Conservation (phyloP, 2,329 filamentous ascomycete genomes). For the Hypoxylon sp. region DNA sequence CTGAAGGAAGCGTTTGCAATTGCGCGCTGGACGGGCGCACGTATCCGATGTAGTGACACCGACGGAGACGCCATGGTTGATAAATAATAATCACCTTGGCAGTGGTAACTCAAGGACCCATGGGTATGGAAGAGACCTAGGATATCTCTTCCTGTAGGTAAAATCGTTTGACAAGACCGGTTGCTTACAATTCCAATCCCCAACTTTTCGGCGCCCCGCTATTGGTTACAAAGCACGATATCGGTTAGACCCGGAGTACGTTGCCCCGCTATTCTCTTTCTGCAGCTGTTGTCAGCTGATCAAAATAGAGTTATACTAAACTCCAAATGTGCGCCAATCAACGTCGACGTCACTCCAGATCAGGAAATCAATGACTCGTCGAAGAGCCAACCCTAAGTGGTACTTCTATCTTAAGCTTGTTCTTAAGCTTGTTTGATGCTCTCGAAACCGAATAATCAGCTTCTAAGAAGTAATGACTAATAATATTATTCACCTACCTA, state of each 20-base stretch:
- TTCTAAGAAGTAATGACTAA: neutral
- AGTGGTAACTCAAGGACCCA: neutral
- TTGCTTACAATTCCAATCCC: conserved; percentile 43
- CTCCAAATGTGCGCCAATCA: conserved; percentile 29
- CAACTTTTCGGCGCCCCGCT: conserved; percentile 37
- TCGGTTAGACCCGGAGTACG: conserved; percentile 41
- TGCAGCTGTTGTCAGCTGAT: conserved; percentile 24
- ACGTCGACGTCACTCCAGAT: conserved; percentile 17
- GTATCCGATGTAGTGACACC: conserved; percentile 49
- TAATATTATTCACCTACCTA: neutral
- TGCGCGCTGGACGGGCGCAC: conserved; percentile 51
- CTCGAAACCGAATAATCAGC: neutral
- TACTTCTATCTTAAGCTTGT: neutral
- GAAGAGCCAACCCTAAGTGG: conserved; percentile 3
- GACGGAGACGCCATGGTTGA: conserved; percentile 50
- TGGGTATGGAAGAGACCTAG: conserved; percentile 9
- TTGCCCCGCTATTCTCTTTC: neutral
- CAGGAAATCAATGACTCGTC: conserved; percentile 10
- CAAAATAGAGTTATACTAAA: neutral
- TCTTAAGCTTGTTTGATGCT: too few species aligned
- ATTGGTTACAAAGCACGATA: conserved; percentile 32
- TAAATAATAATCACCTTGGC: neutral
- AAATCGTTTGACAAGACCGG: conserved; percentile 31
- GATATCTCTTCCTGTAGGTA: conserved; percentile 16
- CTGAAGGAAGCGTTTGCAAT: conserved; percentile 43